Conservation (phyloP, 257 asterid species). For the Penstemon barbatus region DNA sequence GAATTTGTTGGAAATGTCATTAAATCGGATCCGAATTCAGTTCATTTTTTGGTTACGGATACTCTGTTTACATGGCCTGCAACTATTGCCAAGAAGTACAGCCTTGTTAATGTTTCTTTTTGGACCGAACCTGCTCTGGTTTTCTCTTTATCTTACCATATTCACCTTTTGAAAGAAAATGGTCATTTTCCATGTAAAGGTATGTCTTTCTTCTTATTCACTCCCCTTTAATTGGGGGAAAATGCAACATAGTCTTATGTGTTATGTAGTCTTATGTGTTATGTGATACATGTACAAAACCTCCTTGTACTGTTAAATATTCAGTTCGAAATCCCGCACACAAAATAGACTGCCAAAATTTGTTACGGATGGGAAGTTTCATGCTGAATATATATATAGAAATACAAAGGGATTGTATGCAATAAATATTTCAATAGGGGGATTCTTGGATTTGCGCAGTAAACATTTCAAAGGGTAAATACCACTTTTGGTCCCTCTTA, state of each 20-base stretch:
- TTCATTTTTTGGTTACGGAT: conserved; percentile 49
- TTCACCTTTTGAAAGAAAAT: conserved; percentile 37
- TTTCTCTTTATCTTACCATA: conserved; percentile 45
- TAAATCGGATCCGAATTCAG: conserved; percentile 32
- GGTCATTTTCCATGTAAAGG: conserved; percentile 49
- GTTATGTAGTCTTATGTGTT: too few relatives aligned
- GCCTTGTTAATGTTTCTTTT: conserved; percentile 48
- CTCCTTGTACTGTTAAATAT: too few relatives aligned
- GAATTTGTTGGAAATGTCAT: conserved; percentile 41
- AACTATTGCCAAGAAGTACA: conserved; percentile 43
- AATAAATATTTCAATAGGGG: too few relatives aligned
- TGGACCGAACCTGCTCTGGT: conserved; percentile 56
- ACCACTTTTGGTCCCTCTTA: too few relatives aligned
- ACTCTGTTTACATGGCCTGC: conserved; percentile 47
- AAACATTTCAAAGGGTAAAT: too few relatives aligned
- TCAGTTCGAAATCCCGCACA: too few relatives aligned
- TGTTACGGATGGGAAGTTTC: too few relatives aligned
- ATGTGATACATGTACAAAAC: too few relatives aligned
- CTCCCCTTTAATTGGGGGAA: neutral
- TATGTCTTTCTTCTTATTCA: conserved; percentile 8
- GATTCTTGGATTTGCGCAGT: too few relatives aligned
- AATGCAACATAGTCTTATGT: neutral
- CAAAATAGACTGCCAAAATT: too few relatives aligned
- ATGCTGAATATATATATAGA: too few relatives aligned
- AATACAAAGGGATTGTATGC: too few relatives aligned